These are phyloP conservation scores for Chrysochromulina tobinii DNA, from an alignment of 78 protist species.

Conservation along the genomic window DNA sequence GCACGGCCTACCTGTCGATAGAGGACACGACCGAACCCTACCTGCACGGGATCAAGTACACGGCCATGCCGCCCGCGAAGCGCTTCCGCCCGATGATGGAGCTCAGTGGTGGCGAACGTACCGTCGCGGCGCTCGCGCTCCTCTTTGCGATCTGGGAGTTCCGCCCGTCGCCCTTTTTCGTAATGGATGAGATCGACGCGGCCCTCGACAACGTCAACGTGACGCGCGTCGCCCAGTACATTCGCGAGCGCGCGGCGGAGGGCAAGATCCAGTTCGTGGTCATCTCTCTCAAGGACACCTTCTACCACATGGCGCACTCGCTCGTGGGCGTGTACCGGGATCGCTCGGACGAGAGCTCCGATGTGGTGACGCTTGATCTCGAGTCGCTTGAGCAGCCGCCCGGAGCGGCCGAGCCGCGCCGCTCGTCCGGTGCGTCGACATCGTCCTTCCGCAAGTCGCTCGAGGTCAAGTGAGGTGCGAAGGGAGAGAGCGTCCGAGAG, in stretches of 20 bases:
- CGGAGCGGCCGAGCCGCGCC: no score
- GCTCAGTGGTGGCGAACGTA: conserved; percentile 98
- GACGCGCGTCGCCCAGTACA: conserved; percentile 75
- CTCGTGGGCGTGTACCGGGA: conserved; percentile 84
- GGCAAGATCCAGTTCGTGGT: conserved; percentile 71
- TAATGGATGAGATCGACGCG: conserved; percentile 99
- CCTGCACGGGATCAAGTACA: conserved; percentile 81
- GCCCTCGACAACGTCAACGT: conserved; percentile 96
- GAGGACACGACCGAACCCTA: conserved; percentile 22
- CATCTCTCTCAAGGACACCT: conserved; percentile 87
- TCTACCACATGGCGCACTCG: conserved; percentile 68
- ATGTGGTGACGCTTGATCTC: conserved; percentile 45
- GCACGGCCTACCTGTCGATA: conserved; percentile 21
- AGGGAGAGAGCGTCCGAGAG: no score
- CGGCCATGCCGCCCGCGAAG: conserved; percentile 96
- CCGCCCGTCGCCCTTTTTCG: conserved; percentile 96
- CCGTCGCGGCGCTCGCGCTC: conserved; percentile 98
- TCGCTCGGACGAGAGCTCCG: background rate
- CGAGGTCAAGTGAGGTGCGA: no score
- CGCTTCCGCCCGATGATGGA: conserved; percentile 92
- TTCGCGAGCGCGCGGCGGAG: conserved; percentile 24
- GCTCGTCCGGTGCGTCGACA: no score
- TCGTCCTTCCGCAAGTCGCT: no score
- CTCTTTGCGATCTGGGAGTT: conserved; percentile 91
- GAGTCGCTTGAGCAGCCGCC: no score